Conservation (phyloP, 2,329 filamentous ascomycete genomes). For the Botryotinia globosa region DNA sequence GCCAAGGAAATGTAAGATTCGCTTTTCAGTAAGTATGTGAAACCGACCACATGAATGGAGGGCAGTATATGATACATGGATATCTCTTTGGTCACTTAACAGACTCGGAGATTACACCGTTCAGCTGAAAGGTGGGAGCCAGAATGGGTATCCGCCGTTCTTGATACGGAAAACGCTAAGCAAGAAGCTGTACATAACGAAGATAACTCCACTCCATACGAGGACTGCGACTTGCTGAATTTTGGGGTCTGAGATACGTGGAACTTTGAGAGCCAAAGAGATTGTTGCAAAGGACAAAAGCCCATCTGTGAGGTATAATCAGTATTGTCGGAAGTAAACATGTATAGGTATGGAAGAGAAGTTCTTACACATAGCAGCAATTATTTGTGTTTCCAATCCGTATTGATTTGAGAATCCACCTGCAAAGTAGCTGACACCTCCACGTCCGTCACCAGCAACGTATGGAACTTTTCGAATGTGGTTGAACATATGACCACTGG, state of each 20-base stretch:
- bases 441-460: conserved; percentile 77
- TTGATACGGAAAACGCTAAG: conserved; percentile 92
- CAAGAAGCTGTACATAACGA: conserved; percentile 88
- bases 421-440: conserved; percentile 87
- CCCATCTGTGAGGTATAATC: conserved; percentile 53
- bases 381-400: conserved; percentile 91
- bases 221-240: conserved; percentile 79
- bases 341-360: conserved; percentile 29
- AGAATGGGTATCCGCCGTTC: conserved; percentile 94
- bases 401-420: conserved; percentile 90
- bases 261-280: conserved; percentile 85
- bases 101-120: neutral
- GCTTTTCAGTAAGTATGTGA: conserved; percentile 20
- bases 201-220: conserved; percentile 72
- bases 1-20: neutral
- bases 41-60: neutral
- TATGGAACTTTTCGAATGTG: conserved; percentile 96
- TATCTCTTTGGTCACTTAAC: neutral
- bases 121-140: conserved; percentile 73
- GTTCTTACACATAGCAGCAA: conserved; percentile 86
- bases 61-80: conserved; percentile 15
- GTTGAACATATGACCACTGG: conserved; percentile 98
- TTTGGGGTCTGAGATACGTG: conserved; percentile 75
- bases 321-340: conserved; percentile 16
- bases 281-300: conserved; percentile 87